Conservation (phyloP, 345 rosid genomes). For the Theobroma cacao region DNA sequence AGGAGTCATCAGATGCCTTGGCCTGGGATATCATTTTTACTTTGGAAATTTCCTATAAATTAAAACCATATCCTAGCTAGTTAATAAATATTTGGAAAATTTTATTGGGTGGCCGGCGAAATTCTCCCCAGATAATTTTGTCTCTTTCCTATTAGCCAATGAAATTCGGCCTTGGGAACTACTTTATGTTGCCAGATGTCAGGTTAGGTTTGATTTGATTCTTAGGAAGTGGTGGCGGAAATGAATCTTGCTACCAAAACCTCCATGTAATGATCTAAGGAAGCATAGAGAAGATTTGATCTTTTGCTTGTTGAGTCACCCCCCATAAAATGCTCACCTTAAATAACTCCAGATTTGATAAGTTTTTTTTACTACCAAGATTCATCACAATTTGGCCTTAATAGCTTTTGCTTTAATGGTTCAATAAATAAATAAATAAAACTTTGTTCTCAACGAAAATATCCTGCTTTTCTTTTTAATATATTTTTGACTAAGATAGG, state of each 20-base stretch:
- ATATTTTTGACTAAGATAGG: no score
- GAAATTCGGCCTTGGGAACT: background rate
- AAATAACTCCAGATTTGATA: no score
- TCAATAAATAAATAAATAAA: no score
- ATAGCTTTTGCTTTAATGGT: no score
- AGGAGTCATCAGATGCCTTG: background rate
- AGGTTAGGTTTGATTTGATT: background rate
- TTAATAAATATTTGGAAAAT: background rate
- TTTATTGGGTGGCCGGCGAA: background rate
- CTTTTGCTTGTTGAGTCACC: background rate
- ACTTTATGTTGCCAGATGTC: no score
- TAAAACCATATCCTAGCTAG: background rate
- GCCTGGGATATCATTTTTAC: slow-evolving; percentile 3
- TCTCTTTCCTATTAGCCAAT: background rate
- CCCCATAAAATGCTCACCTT: background rate
- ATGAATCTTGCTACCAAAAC: background rate
- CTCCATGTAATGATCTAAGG: background rate
- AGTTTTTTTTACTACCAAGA: no score
- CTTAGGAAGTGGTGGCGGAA: background rate
- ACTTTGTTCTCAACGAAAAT: no score
- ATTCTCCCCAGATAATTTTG: background rate
- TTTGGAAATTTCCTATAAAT: background rate
- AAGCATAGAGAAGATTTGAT: background rate
- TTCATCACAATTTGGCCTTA: no score
- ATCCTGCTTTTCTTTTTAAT: no score